Evolutionary conservation across 1,139 yeast genomes (phyloP), one percentile per base, ranked within the genome.

Genomic region (Entelexis sorbosivorans): DNA sequence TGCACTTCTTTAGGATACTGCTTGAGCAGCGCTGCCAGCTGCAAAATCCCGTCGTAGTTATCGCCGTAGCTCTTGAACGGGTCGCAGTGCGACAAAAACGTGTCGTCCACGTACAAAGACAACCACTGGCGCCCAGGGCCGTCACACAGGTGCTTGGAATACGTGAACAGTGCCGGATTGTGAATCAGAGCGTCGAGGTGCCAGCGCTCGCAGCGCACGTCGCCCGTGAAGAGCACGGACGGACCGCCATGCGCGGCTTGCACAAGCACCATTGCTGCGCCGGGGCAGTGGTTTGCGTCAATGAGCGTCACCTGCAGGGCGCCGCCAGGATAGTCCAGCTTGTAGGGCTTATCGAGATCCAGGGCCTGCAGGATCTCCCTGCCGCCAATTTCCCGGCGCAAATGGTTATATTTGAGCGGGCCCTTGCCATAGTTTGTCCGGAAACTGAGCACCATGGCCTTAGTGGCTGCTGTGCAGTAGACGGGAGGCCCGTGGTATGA

Each of bases 241-340:
- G 38, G 34, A 1, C 54, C 62, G 14, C 58, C 58, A 1, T 47
- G 42, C 0, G 52, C 44, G 3, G 67, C 62, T 57, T 78, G 77
- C 1, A 80, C 56, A 38, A 79, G 66, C 53, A 76, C 73, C 81
- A 79, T 77, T 5, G 71, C 68, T 3, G 82, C 71, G 2, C 85
- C 86, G 5, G 82, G 80, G 58, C 85, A 80, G 59, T 80, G 86
- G 58, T 79, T 73, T 0, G 79, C 66, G 33, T 63, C 66, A 8
- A 69, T 51, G 6, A 67, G 58, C 2, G 71, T 68, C 6, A 68
- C 66, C 28, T 52, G 57, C 17, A 66, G 53, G 9, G 48, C 31
- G 5, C 49, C 55, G 16, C 46, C 43, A 2, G 57, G 51, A 26
- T 62, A 52, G 6, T 52, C 47, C 5, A 67, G 53, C 31, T 26